Conservation (phyloP, 768 basidiomycete species). For the Pleurotus cornucopiae region DNA sequence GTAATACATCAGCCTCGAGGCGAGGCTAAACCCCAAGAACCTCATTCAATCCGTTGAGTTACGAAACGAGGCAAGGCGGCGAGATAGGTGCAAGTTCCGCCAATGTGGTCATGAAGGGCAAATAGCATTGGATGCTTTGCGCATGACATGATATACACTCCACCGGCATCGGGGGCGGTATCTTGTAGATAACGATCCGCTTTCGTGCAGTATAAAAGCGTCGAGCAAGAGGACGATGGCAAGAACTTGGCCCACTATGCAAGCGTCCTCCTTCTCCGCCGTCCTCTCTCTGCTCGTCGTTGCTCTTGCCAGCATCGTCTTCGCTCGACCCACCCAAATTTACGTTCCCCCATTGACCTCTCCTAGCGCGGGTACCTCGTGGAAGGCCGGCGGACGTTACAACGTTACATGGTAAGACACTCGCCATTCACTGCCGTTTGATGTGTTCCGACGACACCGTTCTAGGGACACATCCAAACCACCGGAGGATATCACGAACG, state of each 20-base stretch:
- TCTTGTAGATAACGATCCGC: no score
- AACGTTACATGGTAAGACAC: slow-evolving; percentile 49
- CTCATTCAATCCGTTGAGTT: no score
- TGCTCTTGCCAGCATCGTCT: slow-evolving; percentile 16
- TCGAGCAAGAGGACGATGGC: no score
- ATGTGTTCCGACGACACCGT: background rate
- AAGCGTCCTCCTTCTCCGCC: slow-evolving; percentile 15
- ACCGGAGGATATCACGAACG: slow-evolving; percentile 39
- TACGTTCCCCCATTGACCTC: slow-evolving; percentile 43
- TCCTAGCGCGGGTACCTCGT: slow-evolving; percentile 36
- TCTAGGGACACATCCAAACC: slow-evolving; percentile 34
- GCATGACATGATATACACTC: no score
- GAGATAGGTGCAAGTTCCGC: no score
- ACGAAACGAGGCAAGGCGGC: no score
- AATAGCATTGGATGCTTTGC: no score
- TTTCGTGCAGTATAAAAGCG: no score
- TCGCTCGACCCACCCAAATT: slow-evolving; percentile 31
- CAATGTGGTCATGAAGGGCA: no score
- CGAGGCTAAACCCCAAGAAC: no score
- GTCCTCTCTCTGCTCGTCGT: slow-evolving; percentile 13
- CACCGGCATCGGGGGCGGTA: no score
- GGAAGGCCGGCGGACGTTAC: slow-evolving; percentile 38
- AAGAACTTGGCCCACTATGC: background rate
- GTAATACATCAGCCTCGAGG: no score
- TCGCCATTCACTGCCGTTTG: background rate